phyloP scores from a whole-genome alignment of 2,329 filamentous ascomycete species.

The Neocucurbitaria cava region DNA sequence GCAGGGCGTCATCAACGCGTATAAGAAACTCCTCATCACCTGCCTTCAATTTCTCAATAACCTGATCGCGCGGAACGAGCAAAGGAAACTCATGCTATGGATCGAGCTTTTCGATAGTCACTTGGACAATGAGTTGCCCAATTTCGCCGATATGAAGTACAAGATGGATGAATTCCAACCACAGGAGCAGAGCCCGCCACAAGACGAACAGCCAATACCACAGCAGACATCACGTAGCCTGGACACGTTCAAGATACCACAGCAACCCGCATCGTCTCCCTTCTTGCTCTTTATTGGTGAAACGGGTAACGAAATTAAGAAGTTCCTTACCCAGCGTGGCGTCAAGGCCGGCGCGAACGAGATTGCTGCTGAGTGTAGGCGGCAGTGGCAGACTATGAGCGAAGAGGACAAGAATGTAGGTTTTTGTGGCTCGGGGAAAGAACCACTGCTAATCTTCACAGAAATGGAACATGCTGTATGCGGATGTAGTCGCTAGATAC shows the following conservation, averaged over 20 bases:
- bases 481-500: constrained; percentile 49
- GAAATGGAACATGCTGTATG: constrained; percentile 53
- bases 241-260: constrained; percentile 44
- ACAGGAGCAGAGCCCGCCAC: constrained; percentile 24
- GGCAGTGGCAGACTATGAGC: constrained; percentile 48
- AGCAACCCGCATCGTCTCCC: constrained; percentile 49
- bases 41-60: constrained; percentile 73
- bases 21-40: constrained; percentile 70
- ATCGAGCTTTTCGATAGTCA: constrained; percentile 69
- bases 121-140: constrained; percentile 48
- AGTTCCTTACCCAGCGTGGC: constrained; percentile 43
- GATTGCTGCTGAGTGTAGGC: constrained; percentile 51
- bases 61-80: constrained; percentile 70
- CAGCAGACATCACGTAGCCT: constrained; percentile 31
- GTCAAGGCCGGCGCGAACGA: constrained; percentile 49
- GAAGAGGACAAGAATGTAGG: constrained; percentile 48
- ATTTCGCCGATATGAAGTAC: constrained; percentile 48
- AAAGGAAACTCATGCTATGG: constrained; percentile 70
- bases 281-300: constrained; percentile 51
- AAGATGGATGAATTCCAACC: constrained; percentile 41
- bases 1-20: constrained; percentile 70
- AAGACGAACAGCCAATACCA: constrained; percentile 16
- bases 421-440: background rate
- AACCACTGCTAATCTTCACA: constrained; percentile 23
- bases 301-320: constrained; percentile 49